These are phyloP conservation scores for Hsuehochloa calcarea DNA, from an alignment of 176 grass and related monocot genomes.

Conservation along the genomic window DNA sequence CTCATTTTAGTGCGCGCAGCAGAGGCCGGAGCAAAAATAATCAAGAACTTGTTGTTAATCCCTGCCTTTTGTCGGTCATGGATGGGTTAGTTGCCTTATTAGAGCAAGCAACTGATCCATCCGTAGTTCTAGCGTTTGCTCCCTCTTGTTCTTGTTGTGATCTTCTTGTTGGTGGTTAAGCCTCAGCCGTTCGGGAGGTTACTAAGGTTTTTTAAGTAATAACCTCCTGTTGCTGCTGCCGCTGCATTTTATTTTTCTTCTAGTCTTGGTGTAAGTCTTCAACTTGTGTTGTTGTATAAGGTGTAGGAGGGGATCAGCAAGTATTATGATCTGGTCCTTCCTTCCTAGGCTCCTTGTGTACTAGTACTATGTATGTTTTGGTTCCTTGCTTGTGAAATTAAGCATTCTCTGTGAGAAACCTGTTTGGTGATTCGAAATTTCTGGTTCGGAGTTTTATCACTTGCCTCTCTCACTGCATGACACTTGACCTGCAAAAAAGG, in stretches of 20 bases:
- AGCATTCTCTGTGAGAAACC: background rate
- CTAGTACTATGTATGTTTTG: background rate
- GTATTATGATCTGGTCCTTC: slow-evolving; percentile 20
- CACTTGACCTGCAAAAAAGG: too few species aligned
- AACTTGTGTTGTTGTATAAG: background rate
- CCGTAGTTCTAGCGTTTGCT: background rate
- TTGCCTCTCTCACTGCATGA: background rate
- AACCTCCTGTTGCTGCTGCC: slow-evolving; percentile 5
- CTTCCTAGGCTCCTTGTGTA: background rate
- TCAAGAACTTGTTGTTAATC: background rate
- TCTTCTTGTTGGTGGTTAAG: background rate
- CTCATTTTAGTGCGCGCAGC: slow-evolving; percentile 45
- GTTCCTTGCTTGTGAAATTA: background rate
- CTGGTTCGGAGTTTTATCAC: too few species aligned
- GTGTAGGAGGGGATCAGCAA: background rate
- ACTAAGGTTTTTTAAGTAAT: slow-evolving; percentile 15
- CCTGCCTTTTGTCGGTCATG: background rate
- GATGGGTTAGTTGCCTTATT: slow-evolving; percentile 35
- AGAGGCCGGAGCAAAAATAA: background rate
- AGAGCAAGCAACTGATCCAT: slow-evolving; percentile 29
- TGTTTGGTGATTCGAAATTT: background rate
- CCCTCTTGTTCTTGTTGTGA: background rate
- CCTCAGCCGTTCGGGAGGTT: slow-evolving; percentile 16
- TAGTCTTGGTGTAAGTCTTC: background rate
- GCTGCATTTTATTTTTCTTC: background rate